These are phyloP conservation scores for Kwoniella shandongensis DNA, from an alignment of 768 basidiomycete species.

Conservation along the genomic window DNA sequence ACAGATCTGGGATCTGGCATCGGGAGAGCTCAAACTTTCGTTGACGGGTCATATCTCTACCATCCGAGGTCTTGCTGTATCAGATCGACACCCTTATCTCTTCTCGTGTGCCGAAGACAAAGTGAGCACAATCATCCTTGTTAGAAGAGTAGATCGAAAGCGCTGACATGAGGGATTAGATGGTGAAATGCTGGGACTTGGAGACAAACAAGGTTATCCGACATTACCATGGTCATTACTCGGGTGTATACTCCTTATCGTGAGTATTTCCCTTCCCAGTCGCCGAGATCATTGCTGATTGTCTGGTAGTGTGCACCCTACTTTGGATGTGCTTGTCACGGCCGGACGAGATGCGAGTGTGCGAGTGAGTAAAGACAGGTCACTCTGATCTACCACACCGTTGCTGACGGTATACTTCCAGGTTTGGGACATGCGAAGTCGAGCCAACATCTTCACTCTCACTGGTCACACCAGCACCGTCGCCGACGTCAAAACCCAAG, in stretches of 20 bases:
- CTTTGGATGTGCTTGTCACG: conserved; percentile 91
- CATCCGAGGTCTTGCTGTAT: conserved; percentile 90
- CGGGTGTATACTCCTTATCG: conserved; percentile 89
- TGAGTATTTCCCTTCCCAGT: conserved; percentile 73
- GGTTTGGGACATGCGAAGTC: conserved; percentile 98
- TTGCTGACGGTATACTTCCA: conserved; percentile 7
- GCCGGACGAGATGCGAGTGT: conserved; percentile 94
- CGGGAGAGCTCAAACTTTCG: conserved; percentile 94
- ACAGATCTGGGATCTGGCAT: conserved; percentile 91
- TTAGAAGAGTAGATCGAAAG: background rate
- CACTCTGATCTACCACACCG: background rate
- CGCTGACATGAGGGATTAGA: conserved; percentile 59
- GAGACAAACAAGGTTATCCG: conserved; percentile 99
- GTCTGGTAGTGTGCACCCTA: conserved; percentile 72
- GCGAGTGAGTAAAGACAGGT: conserved; percentile 58
- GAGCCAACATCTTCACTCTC: conserved; percentile 90
- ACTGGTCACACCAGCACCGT: conserved; percentile 93
- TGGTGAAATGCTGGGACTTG: conserved; percentile 99
- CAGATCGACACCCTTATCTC: conserved; percentile 88
- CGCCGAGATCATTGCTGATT: conserved; percentile 9
- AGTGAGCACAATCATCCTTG: conserved; percentile 59
- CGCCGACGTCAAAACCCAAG: conserved; percentile 93
- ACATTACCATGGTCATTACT: conserved; percentile 97
- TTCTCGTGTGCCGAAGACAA: conserved; percentile 99
- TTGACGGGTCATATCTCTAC: conserved; percentile 97